These are phyloP conservation scores for Botrytis sinoallii DNA, from an alignment of 2,329 filamentous ascomycete species.

Conservation along the genomic window DNA sequence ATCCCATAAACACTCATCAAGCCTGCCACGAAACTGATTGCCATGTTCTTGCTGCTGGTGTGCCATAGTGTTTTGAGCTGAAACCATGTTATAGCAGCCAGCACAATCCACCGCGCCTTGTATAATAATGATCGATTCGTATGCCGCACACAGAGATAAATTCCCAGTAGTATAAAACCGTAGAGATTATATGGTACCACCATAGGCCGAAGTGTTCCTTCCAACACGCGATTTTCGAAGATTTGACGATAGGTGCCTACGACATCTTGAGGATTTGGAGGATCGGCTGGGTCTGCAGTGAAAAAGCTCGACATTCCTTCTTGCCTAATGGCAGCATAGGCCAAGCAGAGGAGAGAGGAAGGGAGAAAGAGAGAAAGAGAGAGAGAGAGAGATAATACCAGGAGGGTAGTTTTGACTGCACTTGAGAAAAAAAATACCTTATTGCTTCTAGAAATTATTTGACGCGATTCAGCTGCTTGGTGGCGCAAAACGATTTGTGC, in stretches of 20 bases:
- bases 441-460: not conserved
- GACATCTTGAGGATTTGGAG: constrained; percentile 29
- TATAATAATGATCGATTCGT: constrained; percentile 50
- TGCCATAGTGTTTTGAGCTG: constrained; percentile 44
- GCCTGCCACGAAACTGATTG: constrained; percentile 49
- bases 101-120: constrained; percentile 48
- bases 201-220: constrained; percentile 47
- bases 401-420: not conserved
- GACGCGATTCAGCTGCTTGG: not conserved
- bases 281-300: not conserved
- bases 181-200: constrained; percentile 52
- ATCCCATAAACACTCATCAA: constrained; percentile 51
- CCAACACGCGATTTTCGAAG: constrained; percentile 41
- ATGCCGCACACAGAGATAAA: constrained; percentile 58
- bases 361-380: not conserved
- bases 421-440: constrained; percentile 10
- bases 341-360: not conserved
- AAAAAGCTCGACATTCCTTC: constrained; percentile 11
- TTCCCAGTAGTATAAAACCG: constrained; percentile 46
- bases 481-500: constrained; percentile 1
- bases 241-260: constrained; percentile 38
- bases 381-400: not conserved
- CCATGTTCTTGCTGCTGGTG: constrained; percentile 52
- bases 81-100: constrained; percentile 44
- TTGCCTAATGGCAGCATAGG: not conserved